Evolutionary conservation across 441 rosid species (phyloP).

Genomic region (Mallotus repandus): DNA sequence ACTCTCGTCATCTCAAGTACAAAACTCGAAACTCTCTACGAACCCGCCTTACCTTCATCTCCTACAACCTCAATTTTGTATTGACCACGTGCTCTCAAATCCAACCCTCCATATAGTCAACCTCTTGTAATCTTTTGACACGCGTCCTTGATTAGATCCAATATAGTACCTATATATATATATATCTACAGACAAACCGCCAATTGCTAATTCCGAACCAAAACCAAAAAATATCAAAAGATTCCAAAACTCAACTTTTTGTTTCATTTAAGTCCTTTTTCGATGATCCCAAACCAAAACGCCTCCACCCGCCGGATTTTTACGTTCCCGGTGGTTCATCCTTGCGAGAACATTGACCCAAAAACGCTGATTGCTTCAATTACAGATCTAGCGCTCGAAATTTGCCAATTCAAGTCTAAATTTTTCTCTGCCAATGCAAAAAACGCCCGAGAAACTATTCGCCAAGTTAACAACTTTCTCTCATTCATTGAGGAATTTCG

Average conservation of each 20-base stretch:
- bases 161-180: slow-evolving; percentile 5
- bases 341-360: slow-evolving; percentile 45
- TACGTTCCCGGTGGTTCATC: slow-evolving; percentile 60
- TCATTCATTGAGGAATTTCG: slow-evolving; percentile 51
- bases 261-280: not conserved
- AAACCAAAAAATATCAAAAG: not conserved
- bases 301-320: slow-evolving; percentile 62
- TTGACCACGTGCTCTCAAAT: not conserved
- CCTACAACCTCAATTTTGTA: slow-evolving; percentile 13
- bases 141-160: slow-evolving; percentile 33
- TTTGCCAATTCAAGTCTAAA: slow-evolving; percentile 41
- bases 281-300: slow-evolving; percentile 40
- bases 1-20: not conserved
- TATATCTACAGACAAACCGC: not conserved
- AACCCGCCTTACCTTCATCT: slow-evolving; percentile 24
- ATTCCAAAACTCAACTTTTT: slow-evolving; percentile 24
- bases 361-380: slow-evolving; percentile 59
- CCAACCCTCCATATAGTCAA: not conserved
- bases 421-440: slow-evolving; percentile 44
- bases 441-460: slow-evolving; percentile 50
- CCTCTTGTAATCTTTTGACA: slow-evolving; percentile 13
- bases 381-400: slow-evolving; percentile 37
- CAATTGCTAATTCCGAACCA: not conserved
- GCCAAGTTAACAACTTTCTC: slow-evolving; percentile 47
- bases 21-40: slow-evolving; percentile 21